Base-by-base conservation (phyloP, 306 rosid species). In the Corylus heterophylla region DNA sequence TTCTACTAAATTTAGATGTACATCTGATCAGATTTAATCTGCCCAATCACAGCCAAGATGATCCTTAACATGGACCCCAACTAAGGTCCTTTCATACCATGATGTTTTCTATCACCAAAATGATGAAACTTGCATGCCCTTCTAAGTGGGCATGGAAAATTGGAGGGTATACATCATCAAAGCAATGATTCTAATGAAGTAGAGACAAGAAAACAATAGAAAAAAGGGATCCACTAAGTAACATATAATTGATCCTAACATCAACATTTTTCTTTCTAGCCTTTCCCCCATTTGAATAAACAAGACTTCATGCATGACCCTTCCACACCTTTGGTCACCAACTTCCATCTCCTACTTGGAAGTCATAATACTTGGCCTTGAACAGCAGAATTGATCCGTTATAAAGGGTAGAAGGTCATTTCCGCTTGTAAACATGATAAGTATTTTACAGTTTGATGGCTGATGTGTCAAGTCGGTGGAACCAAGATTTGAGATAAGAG, bases 141-240 rank as follows among this genome's bases (percentile, higher is more conserved):
- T 63, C 39, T 13, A 31, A 17, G 27, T 8, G 12, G 50, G 72
- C 27, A 47, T 4, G 51, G 48, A 67, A 67, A 67, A 18, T 42
- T 42, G 51, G 72, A 7, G 14, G 71, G 51, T 18, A 18, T 0
- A 18, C 27, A 67, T 67, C 20, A n/a, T 14, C 31, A 39, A 39
- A 39, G 50, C 27, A 5, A 62, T 42, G 12, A 68, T 42, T 14
- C 51, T 2, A 50, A 17, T 29, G 55, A 18, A 47, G 39, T 37
- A 50, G 66, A 70, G 77, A 61, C 82, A 48, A 78, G 52, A 78
- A 71, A 48, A 58, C 39, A 49, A 8, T 2, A 12, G 11, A 7
- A 59, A 22, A 44, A 44, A 39, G 72, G 14, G 27, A 67, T 29
- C 72, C 72, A 67, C 51, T 39, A 35, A 39, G 12, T 17, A 39